Percentiles rank a stretch among this genome's conserved stretches.
Evolutionary conservation across 2,329 filamentous ascomycete species (phyloP).

Genomic region (Cladosporium sp.): DNA sequence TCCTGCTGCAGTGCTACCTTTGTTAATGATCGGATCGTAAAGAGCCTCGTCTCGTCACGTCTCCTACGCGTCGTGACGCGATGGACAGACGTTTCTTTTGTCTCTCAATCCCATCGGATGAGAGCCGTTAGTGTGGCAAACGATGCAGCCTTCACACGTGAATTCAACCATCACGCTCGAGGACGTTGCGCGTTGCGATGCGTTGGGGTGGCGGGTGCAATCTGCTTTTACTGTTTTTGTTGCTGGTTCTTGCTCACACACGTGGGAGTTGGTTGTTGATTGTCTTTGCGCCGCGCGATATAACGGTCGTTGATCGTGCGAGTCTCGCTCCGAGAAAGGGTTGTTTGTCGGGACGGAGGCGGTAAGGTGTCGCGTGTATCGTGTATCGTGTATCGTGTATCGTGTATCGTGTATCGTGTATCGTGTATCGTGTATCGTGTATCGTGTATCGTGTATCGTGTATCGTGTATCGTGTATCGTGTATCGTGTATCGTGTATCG

Average conservation of each 20-base stretch:
- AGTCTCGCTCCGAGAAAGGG: not conserved
- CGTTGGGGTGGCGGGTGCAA: not conserved
- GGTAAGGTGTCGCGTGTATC: not conserved
- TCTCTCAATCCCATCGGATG: not conserved
- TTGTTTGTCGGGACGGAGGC: not conserved
- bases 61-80: not conserved
- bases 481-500: not conserved
- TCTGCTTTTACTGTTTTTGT: not conserved
- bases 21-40: not conserved
- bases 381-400: not conserved
- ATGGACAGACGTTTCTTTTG: not conserved
- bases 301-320: not conserved
- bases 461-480: not conserved
- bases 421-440: not conserved
- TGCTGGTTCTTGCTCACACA: not conserved
- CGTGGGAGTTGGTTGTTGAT: not conserved
- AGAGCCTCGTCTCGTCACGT: not conserved
- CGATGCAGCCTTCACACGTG: not conserved
- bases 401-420: not conserved
- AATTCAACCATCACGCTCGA: not conserved
- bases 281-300: not conserved
- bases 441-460: not conserved
- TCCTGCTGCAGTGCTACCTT: not conserved
- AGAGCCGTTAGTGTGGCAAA: not conserved
- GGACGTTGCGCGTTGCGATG: not conserved